A percentile compares a stretch with the other conserved stretches of the same genome.
Conservation (phyloP, 2,329 filamentous ascomycete species). For the Aspergillus brunneoviolaceus region DNA sequence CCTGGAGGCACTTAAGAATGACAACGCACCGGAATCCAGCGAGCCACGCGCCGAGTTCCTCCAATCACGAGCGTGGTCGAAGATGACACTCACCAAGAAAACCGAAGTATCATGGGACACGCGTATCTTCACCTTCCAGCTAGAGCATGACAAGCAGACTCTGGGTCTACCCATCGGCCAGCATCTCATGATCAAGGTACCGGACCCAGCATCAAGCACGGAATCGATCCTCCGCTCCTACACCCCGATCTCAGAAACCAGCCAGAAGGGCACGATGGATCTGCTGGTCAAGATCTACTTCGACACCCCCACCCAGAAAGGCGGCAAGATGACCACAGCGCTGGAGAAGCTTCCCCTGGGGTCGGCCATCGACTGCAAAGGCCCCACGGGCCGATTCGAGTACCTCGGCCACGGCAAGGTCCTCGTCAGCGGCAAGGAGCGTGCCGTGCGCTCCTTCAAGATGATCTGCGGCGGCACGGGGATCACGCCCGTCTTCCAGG, state of each 20-base stretch:
- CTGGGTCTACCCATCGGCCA: constrained; percentile 81
- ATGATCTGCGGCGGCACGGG: constrained; percentile 91
- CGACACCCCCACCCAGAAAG: constrained; percentile 55
- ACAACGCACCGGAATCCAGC: constrained; percentile 42
- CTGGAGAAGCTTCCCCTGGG: constrained; percentile 72
- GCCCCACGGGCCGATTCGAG: constrained; percentile 81
- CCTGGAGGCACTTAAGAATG: constrained; percentile 53
- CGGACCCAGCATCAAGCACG: constrained; percentile 61
- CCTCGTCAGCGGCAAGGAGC: constrained; percentile 56
- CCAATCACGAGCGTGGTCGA: constrained; percentile 70
- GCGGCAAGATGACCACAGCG: constrained; percentile 79
- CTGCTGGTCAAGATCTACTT: constrained; percentile 83
- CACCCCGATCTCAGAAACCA: constrained; percentile 72
- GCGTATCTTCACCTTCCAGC: constrained; percentile 75
- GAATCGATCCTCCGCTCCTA: constrained; percentile 82
- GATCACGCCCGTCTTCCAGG: constrained; percentile 87
- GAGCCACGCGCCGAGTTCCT: constrained; percentile 64
- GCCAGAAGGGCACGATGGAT: constrained; percentile 63
- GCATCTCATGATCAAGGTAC: constrained; percentile 80
- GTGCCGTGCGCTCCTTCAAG: constrained; percentile 65
- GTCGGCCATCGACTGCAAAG: constrained; percentile 78
- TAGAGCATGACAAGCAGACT: constrained; percentile 68
- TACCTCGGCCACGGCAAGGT: constrained; percentile 70
- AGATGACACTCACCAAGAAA: constrained; percentile 67
- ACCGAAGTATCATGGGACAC: constrained; percentile 73